These are phyloP conservation scores for Salix caprea DNA, from an alignment of 345 rosid species.

Conservation along the genomic window DNA sequence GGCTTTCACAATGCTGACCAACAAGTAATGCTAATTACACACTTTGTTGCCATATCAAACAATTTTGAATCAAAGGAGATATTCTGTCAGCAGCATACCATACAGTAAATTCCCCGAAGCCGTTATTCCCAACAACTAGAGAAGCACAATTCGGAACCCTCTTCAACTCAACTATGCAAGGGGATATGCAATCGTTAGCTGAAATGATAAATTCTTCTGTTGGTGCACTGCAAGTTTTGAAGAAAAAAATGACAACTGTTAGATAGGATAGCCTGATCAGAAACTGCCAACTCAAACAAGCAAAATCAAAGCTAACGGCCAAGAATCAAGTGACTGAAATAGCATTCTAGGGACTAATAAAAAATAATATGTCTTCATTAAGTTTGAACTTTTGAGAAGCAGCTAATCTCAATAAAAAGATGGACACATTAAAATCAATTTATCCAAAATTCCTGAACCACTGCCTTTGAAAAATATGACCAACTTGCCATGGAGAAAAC, in stretches of 20 bases:
- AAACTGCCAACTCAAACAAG: background rate
- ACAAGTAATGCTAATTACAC: background rate
- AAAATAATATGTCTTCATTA: background rate
- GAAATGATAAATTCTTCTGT: conserved; percentile 47
- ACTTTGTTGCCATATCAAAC: background rate
- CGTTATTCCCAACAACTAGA: conserved; percentile 70
- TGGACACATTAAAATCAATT: background rate
- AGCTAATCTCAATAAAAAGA: background rate
- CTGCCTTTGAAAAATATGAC: background rate
- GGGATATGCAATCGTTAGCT: conserved; percentile 37
- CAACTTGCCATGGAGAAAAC: background rate
- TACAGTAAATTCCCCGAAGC: conserved; percentile 66
- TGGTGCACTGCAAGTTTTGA: conserved; percentile 47
- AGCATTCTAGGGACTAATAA: background rate
- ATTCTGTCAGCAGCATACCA: conserved; percentile 49
- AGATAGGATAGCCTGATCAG: background rate
- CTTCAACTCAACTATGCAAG: conserved; percentile 67
- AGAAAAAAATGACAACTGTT: conserved; percentile 1
- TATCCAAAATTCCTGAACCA: background rate
- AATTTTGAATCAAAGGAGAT: background rate
- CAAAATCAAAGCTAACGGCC: background rate
- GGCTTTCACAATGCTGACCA: background rate
- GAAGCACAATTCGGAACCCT: conserved; percentile 54
- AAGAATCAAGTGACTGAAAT: background rate
- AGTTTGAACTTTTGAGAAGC: background rate